phyloP scores from a whole-genome alignment of 2,329 filamentous ascomycete genomes.

The Capronia epimyces region DNA sequence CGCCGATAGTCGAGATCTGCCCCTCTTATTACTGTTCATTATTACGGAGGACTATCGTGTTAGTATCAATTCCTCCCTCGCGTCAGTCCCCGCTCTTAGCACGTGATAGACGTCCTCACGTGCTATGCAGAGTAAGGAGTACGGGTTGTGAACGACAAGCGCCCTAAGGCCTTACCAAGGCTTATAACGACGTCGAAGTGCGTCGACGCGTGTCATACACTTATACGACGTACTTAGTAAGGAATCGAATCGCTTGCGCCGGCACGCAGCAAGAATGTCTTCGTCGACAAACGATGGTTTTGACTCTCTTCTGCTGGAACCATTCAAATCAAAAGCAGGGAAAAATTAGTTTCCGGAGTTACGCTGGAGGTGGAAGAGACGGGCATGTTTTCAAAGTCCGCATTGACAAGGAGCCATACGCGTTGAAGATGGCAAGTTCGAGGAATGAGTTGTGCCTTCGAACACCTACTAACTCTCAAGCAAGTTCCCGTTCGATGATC shows the following conservation, averaged over 20 bases:
- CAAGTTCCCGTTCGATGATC: conserved; percentile 12
- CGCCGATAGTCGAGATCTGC: background rate
- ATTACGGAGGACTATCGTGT: background rate
- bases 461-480: background rate
- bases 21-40: background rate
- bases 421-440: conserved; percentile 9
- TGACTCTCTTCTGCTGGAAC: conserved; percentile 5
- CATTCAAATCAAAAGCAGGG: background rate
- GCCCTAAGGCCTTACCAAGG: too few species aligned
- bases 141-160: too few species aligned
- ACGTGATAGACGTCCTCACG: background rate
- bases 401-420: conserved; percentile 3
- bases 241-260: too few species aligned
- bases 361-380: conserved; percentile 2
- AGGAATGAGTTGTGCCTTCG: background rate
- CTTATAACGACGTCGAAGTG: too few species aligned
- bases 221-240: too few species aligned
- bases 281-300: background rate
- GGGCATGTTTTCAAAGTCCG: conserved; percentile 8
- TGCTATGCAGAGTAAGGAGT: too few species aligned
- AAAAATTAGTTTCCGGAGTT: conserved; percentile 1
- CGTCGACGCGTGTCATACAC: too few species aligned
- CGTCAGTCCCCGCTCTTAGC: background rate
- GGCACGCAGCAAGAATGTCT: too few species aligned
- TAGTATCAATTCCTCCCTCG: background rate